Percentiles rank a stretch among this genome's conserved stretches.
Evolutionary conservation across 1,284 basidiomycete genomes (phyloP).

Genomic region (Boletus semigastroideus): DNA sequence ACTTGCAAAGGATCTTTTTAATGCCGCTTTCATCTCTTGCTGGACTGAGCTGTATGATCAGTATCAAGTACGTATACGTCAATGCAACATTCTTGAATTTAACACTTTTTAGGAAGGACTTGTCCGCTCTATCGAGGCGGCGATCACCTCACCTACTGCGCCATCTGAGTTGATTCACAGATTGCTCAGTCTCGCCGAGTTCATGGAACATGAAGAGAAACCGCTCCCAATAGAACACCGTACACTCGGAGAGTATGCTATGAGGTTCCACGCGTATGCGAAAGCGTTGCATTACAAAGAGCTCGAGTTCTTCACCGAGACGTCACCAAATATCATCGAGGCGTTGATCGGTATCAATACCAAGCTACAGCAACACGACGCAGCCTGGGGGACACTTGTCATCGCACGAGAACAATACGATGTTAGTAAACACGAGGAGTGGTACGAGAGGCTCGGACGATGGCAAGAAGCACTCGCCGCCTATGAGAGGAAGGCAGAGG

Average conservation of each 20-base stretch:
- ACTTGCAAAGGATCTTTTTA: constrained; percentile 94
- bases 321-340: constrained; percentile 87
- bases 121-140: constrained; percentile 86
- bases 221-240: constrained; percentile 92
- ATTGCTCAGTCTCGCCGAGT: constrained; percentile 95
- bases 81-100: constrained; percentile 4
- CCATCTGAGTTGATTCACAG: constrained; percentile 94
- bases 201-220: constrained; percentile 99
- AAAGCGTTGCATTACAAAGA: constrained; percentile 99
- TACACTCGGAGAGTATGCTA: constrained; percentile 91
- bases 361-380: constrained; percentile 94
- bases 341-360: constrained; percentile 97
- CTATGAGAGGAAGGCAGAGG: constrained; percentile 79
- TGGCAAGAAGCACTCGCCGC: constrained; percentile 95
- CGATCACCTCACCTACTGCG: constrained; percentile 78
- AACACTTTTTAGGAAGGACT: constrained; percentile 74
- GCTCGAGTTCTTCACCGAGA: constrained; percentile 93
- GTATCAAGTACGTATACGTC: constrained; percentile 70
- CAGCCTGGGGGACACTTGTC: constrained; percentile 91
- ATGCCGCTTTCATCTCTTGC: constrained; percentile 97
- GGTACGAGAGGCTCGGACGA: constrained; percentile 95
- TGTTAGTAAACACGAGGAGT: constrained; percentile 89
- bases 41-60: constrained; percentile 97
- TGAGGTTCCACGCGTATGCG: constrained; percentile 94
- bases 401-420: constrained; percentile 87